Evolutionary conservation across 306 rosid genomes (phyloP).

Genomic region (Vicia sativa): DNA sequence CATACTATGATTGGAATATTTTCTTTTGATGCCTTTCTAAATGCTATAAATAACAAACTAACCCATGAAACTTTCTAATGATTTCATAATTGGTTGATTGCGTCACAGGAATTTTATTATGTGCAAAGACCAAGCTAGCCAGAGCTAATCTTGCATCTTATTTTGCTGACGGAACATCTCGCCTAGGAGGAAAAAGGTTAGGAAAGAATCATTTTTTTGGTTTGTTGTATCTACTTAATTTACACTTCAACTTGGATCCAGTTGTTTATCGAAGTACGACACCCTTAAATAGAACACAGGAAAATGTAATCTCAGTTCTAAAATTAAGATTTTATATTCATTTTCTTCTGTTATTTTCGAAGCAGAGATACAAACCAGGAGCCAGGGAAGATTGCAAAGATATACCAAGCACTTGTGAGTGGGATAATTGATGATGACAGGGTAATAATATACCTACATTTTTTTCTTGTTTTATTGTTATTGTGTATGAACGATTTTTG

Average conservation of each 20-base stretch:
- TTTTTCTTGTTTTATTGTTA: neutral
- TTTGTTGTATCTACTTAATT: constrained; percentile 14
- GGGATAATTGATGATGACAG: constrained; percentile 70
- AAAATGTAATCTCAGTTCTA: neutral
- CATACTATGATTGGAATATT: constrained; percentile 15
- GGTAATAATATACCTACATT: constrained; percentile 48
- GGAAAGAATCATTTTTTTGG: constrained; percentile 31
- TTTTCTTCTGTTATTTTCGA: constrained; percentile 24
- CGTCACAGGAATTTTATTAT: constrained; percentile 68
- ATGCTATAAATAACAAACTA: constrained; percentile 17
- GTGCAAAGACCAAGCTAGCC: constrained; percentile 88
- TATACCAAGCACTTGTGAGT: constrained; percentile 77
- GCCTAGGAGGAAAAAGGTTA: constrained; percentile 63
- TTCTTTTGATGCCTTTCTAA: constrained; percentile 14
- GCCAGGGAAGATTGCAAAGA: constrained; percentile 71
- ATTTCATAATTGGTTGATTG: constrained; percentile 34
- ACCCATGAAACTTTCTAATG: constrained; percentile 18
- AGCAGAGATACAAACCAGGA: constrained; percentile 56
- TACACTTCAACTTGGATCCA: constrained; percentile 2
- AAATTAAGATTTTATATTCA: constrained; percentile 17
- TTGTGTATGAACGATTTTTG: neutral
- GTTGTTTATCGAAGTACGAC: constrained; percentile 10
- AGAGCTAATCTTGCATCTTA: constrained; percentile 72
- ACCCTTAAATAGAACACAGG: neutral
- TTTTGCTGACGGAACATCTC: constrained; percentile 87